phyloP scores from a whole-genome alignment of 306 rosid genomes.

The Lathyrus sativus region DNA sequence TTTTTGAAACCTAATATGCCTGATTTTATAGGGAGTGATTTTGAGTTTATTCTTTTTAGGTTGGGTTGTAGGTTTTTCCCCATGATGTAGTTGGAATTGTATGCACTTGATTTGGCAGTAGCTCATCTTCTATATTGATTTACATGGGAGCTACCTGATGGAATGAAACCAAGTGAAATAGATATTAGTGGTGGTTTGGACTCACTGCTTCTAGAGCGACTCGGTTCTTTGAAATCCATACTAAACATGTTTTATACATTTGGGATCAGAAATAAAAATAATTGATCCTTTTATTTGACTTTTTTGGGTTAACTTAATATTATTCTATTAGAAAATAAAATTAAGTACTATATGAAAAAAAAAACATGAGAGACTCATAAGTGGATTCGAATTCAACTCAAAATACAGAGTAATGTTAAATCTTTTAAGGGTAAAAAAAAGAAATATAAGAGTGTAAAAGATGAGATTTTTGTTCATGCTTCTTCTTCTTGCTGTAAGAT shows the following conservation, averaged over 20 bases:
- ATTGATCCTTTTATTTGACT: not conserved
- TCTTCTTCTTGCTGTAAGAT: no score
- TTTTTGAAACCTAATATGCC: constrained; percentile 59
- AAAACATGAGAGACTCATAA: no score
- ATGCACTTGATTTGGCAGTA: constrained; percentile 71
- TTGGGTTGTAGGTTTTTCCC: constrained; percentile 95
- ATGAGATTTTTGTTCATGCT: no score
- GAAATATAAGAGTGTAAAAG: no score
- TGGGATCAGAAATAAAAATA: constrained; percentile 32
- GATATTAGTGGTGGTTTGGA: constrained; percentile 79
- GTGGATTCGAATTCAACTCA: no score
- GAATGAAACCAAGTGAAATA: constrained; percentile 78
- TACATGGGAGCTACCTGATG: constrained; percentile 77
- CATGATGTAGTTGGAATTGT: constrained; percentile 80
- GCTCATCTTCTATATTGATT: constrained; percentile 78
- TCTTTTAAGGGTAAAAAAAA: no score
- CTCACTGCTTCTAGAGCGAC: constrained; percentile 86
- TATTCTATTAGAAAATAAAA: not conserved
- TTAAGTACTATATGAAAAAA: no score
- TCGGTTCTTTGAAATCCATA: constrained; percentile 76
- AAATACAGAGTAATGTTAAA: no score
- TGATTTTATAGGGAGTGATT: constrained; percentile 74
- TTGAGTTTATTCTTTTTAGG: constrained; percentile 88
- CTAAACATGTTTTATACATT: constrained; percentile 57
- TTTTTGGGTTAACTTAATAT: not conserved